Evolutionary conservation across 208 protist species (phyloP), one percentile per base, ranked within the genome.

Genomic region (Borovskyia barvae): DNA sequence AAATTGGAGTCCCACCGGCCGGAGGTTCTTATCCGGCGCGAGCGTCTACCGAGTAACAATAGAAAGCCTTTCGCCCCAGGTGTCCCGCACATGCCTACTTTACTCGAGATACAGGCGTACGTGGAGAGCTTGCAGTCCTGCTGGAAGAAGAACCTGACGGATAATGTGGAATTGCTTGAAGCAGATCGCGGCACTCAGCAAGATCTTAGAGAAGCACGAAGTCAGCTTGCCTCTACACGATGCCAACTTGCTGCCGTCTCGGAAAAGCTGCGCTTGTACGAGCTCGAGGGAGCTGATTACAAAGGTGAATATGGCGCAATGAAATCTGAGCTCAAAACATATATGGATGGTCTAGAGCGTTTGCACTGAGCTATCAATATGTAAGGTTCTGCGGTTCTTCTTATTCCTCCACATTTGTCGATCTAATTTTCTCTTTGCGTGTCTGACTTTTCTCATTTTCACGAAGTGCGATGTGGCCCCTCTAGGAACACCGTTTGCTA

Each of bases 121-220:
- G 65, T 93, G 1, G 85, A 89, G 35, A 95, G 92, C 41, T 67
- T 95, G 57, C 81, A 90, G 54, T 79, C 80, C 20, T 92, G 85
- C 69, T 95, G 89, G 86, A 76, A 71, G 15, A 75, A 80, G 33
- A 78, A 70, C 53, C 70, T 93, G 40, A 55, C 64, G 6, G 76
- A 53, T 43, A 90, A 86, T 47, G 71, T 95, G 3, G 45, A 54
- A 2, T 52, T 90, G 20, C 71, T 75, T 20, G 84, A 92, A 47
- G 52, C 70, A 11, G 81, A 91, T 24, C 57, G 77, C 28, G 66
- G 64, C 20, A 75, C 64, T 8, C 66, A 83, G 39, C 72, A 82
- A 51, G 79, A 91, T 36, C 43, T 95, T 4, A 86, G 84, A 26
- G 5, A 57, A 14, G 41, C 83, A 24, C 70, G 84, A 12, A 48